Conservation (phyloP, 176 grass and related monocot species). For the Bothriochloa decipiens region DNA sequence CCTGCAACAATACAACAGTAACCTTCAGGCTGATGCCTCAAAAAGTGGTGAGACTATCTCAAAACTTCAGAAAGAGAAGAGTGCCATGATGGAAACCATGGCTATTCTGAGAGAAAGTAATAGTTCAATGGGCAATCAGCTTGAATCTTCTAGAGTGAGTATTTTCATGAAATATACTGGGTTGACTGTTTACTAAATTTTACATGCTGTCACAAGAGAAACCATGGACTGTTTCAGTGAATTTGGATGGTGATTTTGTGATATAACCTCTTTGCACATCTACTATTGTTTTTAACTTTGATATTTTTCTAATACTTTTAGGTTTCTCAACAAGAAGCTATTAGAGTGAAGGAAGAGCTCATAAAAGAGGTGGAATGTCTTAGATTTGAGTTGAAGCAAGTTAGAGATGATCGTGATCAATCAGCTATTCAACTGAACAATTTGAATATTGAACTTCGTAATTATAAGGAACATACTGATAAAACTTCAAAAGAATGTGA, state of each 20-base stretch:
- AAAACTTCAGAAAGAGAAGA: constrained; percentile 87
- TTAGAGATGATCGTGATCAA: constrained; percentile 71
- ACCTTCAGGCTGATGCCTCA: constrained; percentile 77
- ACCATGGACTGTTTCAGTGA: not conserved
- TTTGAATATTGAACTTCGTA: constrained; percentile 49
- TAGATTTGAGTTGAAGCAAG: constrained; percentile 66
- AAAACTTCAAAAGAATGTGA: constrained; percentile 61
- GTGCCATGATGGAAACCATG: constrained; percentile 73
- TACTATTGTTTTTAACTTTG: not conserved
- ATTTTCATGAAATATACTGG: not conserved
- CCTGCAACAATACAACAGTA: constrained; percentile 93
- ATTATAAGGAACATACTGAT: constrained; percentile 49
- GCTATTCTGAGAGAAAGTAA: constrained; percentile 61
- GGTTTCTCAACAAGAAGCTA: constrained; percentile 81
- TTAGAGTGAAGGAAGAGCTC: constrained; percentile 74
- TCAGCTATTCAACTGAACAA: constrained; percentile 56
- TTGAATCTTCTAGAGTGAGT: constrained; percentile 74
- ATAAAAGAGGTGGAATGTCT: constrained; percentile 70
- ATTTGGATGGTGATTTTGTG: not conserved
- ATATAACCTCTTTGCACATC: not conserved
- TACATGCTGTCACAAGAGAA: not conserved
- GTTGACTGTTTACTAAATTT: not conserved
- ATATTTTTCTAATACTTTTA: constrained; percentile 35
- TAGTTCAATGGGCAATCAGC: constrained; percentile 69
- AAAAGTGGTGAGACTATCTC: constrained; percentile 72